Percentiles rank a stretch among this genome's conserved stretches.
These are phyloP conservation scores for Sclerotinia glacialis DNA, from an alignment of 2,329 filamentous ascomycete species.

Conservation along the genomic window DNA sequence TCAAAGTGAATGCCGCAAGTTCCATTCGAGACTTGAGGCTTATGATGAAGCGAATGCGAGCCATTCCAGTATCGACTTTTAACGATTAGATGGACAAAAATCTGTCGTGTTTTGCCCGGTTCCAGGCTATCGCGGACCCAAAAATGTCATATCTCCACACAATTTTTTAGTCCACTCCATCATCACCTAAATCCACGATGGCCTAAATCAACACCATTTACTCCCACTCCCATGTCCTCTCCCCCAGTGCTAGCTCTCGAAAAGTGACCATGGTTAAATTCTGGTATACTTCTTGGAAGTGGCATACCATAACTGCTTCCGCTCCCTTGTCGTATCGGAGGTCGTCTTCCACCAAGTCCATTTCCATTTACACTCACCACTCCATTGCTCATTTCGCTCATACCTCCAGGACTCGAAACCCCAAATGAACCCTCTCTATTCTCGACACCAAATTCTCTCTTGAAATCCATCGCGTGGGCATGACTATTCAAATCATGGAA, in stretches of 20 bases:
- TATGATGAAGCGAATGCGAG: background rate
- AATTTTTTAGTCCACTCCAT: background rate
- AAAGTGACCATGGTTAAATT: constrained; percentile 19
- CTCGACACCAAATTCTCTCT: constrained; percentile 16
- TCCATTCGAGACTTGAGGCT: background rate
- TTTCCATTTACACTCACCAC: constrained; percentile 15
- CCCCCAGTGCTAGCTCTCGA: constrained; percentile 2
- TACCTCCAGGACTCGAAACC: constrained; percentile 11
- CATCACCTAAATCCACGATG: constrained; percentile 5
- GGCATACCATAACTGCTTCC: constrained; percentile 21
- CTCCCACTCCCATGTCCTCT: constrained; percentile 13
- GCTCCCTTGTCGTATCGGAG: constrained; percentile 19
- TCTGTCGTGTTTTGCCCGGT: background rate
- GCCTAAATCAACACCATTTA: constrained; percentile 1
- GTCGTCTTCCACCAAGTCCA: constrained; percentile 16
- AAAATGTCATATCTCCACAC: background rate
- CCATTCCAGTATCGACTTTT: background rate
- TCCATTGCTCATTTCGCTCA: constrained; percentile 16
- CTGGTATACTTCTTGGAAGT: constrained; percentile 19
- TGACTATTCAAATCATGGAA: constrained; percentile 21
- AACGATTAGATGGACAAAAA: background rate
- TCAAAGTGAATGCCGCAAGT: background rate
- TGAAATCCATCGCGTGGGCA: constrained; percentile 20
- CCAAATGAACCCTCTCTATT: constrained; percentile 8
- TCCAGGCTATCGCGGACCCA: background rate